Conservation (phyloP, 305 asterid genomes). For the Solanum chacoense region DNA sequence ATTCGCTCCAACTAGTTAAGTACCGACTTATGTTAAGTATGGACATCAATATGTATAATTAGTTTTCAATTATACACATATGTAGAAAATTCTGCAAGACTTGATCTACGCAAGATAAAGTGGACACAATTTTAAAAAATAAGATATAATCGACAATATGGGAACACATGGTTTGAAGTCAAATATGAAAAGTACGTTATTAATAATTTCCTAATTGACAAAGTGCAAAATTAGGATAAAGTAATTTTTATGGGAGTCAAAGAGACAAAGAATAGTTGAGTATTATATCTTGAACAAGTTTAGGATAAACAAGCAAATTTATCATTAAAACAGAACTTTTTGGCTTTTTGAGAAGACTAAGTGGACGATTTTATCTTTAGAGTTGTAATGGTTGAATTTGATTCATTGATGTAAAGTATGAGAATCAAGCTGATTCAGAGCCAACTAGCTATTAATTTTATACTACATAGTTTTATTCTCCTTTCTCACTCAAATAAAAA, state of each 20-base stretch:
- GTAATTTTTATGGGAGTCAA: not conserved
- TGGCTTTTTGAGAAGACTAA: not conserved
- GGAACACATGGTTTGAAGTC: not conserved
- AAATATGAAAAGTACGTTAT: not conserved
- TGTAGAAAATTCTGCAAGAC: not conserved
- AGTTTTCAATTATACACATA: not conserved
- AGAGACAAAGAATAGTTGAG: not conserved
- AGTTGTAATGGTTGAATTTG: not conserved
- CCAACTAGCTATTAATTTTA: not conserved
- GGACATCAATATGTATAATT: not conserved
- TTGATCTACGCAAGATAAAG: not conserved
- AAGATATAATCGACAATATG: not conserved
- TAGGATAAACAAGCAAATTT: not conserved
- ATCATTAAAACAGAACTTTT: not conserved
- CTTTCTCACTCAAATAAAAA: not conserved
- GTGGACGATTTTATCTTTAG: not conserved
- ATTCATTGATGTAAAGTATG: not conserved
- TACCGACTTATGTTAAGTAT: not conserved
- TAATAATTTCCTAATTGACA: not conserved
- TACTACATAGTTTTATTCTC: not conserved
- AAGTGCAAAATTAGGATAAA: not conserved
- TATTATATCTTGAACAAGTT: not conserved
- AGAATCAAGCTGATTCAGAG: conserved; percentile 1
- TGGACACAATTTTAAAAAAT: not conserved
- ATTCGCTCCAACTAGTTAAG: not conserved